phyloP scores from a whole-genome alignment of 164 flowering plant species.

The Stephania japonica region DNA sequence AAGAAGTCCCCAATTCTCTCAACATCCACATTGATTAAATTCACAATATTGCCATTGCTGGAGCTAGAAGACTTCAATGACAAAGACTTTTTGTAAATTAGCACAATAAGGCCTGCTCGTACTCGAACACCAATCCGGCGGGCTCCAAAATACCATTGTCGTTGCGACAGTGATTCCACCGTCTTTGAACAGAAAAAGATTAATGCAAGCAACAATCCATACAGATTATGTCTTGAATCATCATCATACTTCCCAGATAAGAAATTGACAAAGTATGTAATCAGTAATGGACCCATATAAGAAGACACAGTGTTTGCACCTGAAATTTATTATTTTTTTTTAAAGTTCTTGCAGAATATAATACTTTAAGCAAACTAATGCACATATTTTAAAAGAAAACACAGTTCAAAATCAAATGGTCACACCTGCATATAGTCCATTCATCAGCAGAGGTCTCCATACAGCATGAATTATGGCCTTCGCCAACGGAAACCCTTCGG shows the following conservation, averaged over 20 bases:
- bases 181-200: slow-evolving; percentile 61
- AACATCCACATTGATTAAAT: slow-evolving; percentile 66
- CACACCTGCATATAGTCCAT: slow-evolving; percentile 73
- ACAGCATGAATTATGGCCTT: slow-evolving; percentile 38
- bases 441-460: slow-evolving; percentile 50
- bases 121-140: slow-evolving; percentile 56
- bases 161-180: slow-evolving; percentile 65
- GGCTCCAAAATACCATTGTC: slow-evolving; percentile 88
- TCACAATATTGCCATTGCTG: slow-evolving; percentile 48
- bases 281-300: slow-evolving; percentile 65
- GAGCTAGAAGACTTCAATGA: slow-evolving; percentile 39
- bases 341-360: background rate
- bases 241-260: slow-evolving; percentile 36
- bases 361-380: background rate
- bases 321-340: slow-evolving; percentile 21
- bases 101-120: slow-evolving; percentile 51
- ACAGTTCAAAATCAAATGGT: too few species aligned
- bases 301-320: slow-evolving; percentile 71
- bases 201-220: slow-evolving; percentile 58
- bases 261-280: slow-evolving; percentile 60
- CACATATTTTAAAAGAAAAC: background rate
- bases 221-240: slow-evolving; percentile 26
- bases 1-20: slow-evolving; percentile 77
- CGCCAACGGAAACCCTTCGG: slow-evolving; percentile 28
- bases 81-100: slow-evolving; percentile 53